Evolutionary conservation across 306 rosid genomes (phyloP), one percentile per base, ranked within the genome.

Genomic region (Elaeagnus macrophylla): DNA sequence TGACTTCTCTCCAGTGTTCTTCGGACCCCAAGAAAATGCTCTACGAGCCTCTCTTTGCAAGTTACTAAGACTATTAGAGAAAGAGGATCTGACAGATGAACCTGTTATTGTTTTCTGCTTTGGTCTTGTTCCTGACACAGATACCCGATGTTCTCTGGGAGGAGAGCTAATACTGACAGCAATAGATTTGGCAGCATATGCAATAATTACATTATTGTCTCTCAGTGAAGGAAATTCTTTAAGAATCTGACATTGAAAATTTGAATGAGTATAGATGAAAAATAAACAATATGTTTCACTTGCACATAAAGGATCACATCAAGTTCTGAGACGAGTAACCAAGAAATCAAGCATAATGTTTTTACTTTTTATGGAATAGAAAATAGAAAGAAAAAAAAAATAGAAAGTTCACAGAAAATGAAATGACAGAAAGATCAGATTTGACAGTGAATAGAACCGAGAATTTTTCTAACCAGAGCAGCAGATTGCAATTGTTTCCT

Each of bases 1-100:
- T 57, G 78, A 63, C 79, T 74, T 83, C 46, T 86, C 97, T 53
- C 75, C 91, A 1, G 77, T 54, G 69, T 79, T 86, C 71, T 79
- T 80, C 13, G 95, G 94, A 68, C 91, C 88, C 97, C 97, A 90
- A 50, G 97, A 86, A 70, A 90, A 86, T 44, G 97, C 97, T 77
- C 91, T 81, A 4, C 94, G 86, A 45, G 97, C 97, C 75, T 90
- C 97, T 79, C 84, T 90, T 51, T 90, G 97, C 55, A 90, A 82
- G 80, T 90, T 90, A 68, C 82, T 86, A 37, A 90, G 76, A 72
- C 97, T 90, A 64, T 84, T 84, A 3, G 95, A 69, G 67, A 90
- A 81, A 56, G 97, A 90, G 66, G 80, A 51, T 74, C 75, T 80
- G 12, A 68, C 81, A 54, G 86, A 64, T 15, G 74, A 61, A 69